These are phyloP conservation scores for Pythium phragmiticola DNA, from an alignment of 352 stramenopile species.

Conservation along the genomic window DNA sequence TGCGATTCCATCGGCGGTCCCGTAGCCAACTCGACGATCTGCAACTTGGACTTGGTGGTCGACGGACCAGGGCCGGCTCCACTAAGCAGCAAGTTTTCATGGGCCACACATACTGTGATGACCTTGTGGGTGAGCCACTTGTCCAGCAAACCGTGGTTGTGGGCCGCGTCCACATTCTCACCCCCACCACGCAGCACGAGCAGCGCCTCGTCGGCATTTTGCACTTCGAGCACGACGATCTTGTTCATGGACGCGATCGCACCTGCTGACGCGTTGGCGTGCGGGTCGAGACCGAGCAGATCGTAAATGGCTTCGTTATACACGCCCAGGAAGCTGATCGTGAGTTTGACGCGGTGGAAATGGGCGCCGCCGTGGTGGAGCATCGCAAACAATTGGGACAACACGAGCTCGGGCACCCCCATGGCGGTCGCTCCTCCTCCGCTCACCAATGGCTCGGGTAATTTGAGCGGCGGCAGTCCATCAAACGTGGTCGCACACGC, in stretches of 20 bases:
- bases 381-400: constrained; percentile 50
- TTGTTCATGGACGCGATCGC: constrained; percentile 23
- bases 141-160: constrained; percentile 26
- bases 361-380: constrained; percentile 34
- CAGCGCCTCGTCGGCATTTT: constrained; percentile 56
- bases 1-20: constrained; percentile 2
- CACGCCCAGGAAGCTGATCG: constrained; percentile 89
- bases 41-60: constrained; percentile 59
- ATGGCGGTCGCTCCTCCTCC: not conserved
- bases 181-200: constrained; percentile 53
- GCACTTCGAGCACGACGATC: constrained; percentile 73
- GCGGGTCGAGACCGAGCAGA: constrained; percentile 74
- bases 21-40: constrained; percentile 66
- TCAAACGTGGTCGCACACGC: constrained; percentile 67
- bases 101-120: constrained; percentile 58
- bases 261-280: constrained; percentile 10
- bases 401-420: constrained; percentile 40
- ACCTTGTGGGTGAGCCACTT: constrained; percentile 56
- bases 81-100: constrained; percentile 50
- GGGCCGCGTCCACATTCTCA: constrained; percentile 42
- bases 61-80: not conserved
- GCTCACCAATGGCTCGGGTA: not conserved
- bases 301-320: constrained; percentile 95
- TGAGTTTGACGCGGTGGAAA: constrained; percentile 55
- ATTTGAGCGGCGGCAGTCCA: constrained; percentile 32